These are phyloP conservation scores for Serendipita sp. DNA, from an alignment of 1,284 basidiomycete genomes.

Conservation along the genomic window DNA sequence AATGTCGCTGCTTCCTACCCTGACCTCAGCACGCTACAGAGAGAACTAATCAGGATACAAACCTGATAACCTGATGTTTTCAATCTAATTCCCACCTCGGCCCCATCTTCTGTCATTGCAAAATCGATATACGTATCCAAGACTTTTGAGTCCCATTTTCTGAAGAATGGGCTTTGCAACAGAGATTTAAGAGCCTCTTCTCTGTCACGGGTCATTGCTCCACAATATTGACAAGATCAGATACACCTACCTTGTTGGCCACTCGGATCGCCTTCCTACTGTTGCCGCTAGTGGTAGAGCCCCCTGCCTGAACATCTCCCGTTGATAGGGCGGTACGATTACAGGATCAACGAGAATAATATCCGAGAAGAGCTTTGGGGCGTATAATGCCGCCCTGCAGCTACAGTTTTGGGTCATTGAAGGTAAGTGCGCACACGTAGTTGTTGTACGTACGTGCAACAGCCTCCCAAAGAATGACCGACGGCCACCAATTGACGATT, in stretches of 20 bases:
- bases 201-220: slow-evolving; percentile 21
- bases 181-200: slow-evolving; percentile 47
- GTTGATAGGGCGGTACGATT: slow-evolving; percentile 27
- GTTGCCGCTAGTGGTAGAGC: slow-evolving; percentile 26
- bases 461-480: slow-evolving; percentile 76
- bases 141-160: slow-evolving; percentile 54
- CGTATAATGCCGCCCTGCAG: slow-evolving; percentile 39
- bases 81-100: slow-evolving; percentile 28
- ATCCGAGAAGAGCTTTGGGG: slow-evolving; percentile 55
- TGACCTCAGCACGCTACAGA: neutral
- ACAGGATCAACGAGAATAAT: slow-evolving; percentile 74
- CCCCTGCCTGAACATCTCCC: neutral
- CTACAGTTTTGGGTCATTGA: neutral
- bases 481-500: slow-evolving; percentile 43
- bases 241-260: slow-evolving; percentile 40
- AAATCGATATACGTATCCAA: slow-evolving; percentile 55
- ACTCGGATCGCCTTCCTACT: slow-evolving; percentile 46
- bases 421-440: neutral
- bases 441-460: slow-evolving; percentile 36
- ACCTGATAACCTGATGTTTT: slow-evolving; percentile 46
- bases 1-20: slow-evolving; percentile 41
- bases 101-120: slow-evolving; percentile 33
- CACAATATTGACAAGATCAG: neutral
- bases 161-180: slow-evolving; percentile 51
- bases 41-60: slow-evolving; percentile 6